A percentile compares a stretch with the other conserved stretches of the same genome.
Evolutionary conservation across 2,329 filamentous ascomycete genomes (phyloP).

Genomic region (Hortaea sp.): DNA sequence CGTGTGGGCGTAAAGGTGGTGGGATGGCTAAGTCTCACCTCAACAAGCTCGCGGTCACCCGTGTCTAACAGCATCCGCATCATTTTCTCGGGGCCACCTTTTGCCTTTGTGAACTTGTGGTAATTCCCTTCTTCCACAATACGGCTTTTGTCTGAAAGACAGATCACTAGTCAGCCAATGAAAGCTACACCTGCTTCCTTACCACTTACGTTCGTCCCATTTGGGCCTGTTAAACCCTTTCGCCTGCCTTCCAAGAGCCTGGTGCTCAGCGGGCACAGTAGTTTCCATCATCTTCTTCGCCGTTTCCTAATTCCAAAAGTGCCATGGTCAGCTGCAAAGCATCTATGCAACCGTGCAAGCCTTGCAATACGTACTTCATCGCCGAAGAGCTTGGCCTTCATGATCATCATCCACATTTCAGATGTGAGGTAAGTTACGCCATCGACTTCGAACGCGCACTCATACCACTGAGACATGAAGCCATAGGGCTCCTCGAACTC

Average conservation of each 20-base stretch:
- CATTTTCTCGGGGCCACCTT: constrained; percentile 33
- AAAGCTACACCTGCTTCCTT: not conserved
- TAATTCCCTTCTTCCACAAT: constrained; percentile 51
- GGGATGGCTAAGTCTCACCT: constrained; percentile 36
- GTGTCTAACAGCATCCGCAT: constrained; percentile 45
- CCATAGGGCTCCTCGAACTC: constrained; percentile 37
- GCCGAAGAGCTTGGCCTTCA: constrained; percentile 33
- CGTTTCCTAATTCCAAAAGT: constrained; percentile 18
- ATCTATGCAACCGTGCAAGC: not conserved
- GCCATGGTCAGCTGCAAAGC: not conserved
- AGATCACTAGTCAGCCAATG: not conserved
- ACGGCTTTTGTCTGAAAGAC: constrained; percentile 33
- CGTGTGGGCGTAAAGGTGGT: not conserved
- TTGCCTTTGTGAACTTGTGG: constrained; percentile 47
- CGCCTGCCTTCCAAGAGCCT: constrained; percentile 47
- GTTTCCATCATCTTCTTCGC: constrained; percentile 42
- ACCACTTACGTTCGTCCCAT: constrained; percentile 38
- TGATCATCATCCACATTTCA: constrained; percentile 42
- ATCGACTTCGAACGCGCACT: constrained; percentile 37
- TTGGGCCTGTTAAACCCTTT: constrained; percentile 39
- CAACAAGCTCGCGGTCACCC: constrained; percentile 50
- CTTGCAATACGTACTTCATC: constrained; percentile 24
- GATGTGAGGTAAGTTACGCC: constrained; percentile 29
- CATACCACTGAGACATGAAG: constrained; percentile 56
- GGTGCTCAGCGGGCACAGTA: constrained; percentile 38